Evolutionary conservation across 768 basidiomycete species (phyloP).

Genomic region (Lactarius sp.): DNA sequence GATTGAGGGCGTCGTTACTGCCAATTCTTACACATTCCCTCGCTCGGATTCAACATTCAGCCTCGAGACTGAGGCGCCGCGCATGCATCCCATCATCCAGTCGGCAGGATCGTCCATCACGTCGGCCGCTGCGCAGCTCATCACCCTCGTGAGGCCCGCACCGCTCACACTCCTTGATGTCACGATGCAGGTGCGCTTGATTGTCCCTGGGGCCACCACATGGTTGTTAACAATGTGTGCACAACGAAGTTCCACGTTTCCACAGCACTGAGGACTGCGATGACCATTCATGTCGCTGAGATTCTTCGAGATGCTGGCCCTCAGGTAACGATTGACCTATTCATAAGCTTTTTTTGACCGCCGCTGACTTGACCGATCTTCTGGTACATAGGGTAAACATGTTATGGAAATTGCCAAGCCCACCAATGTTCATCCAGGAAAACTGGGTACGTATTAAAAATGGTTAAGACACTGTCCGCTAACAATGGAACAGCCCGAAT

Average conservation of each 20-base stretch:
- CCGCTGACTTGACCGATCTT: not conserved
- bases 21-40: constrained; percentile 11
- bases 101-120: constrained; percentile 8
- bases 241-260: not conserved
- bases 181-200: constrained; percentile 1
- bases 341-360: not conserved
- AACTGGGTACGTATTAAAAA: constrained; percentile 32
- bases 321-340: not conserved
- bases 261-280: not conserved
- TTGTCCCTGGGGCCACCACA: too few relatives aligned
- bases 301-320: constrained; percentile 23
- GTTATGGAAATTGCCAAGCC: constrained; percentile 36
- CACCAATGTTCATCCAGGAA: constrained; percentile 31
- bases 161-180: not conserved
- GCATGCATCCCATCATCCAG: constrained; percentile 1
- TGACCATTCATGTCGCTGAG: constrained; percentile 14
- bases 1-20: not conserved
- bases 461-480: too few relatives aligned
- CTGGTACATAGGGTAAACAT: constrained; percentile 34
- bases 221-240: not conserved
- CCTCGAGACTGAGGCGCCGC: constrained; percentile 2
- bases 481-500: constrained; percentile 24
- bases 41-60: not conserved
- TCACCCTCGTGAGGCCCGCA: constrained; percentile 1
- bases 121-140: constrained; percentile 6